Conservation (phyloP, 2,329 filamentous ascomycete species). For the Fusarium longipes region DNA sequence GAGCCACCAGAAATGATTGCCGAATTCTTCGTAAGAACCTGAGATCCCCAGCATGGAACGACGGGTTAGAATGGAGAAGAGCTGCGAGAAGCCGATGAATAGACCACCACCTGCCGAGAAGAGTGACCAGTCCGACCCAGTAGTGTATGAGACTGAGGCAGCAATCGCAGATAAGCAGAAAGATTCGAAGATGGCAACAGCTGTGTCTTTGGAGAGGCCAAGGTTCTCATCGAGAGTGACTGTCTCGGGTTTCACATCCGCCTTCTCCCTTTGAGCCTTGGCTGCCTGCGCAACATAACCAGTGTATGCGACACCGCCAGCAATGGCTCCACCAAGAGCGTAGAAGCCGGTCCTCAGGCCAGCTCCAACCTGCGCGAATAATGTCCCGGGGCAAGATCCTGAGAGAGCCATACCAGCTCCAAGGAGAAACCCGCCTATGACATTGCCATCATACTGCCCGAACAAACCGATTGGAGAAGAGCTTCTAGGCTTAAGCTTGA, state of each 20-base stretch:
- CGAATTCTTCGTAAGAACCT: constrained; percentile 69
- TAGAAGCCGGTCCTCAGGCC: constrained; percentile 63
- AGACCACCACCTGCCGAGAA: constrained; percentile 66
- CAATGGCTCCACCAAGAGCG: constrained; percentile 64
- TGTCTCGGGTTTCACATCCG: constrained; percentile 43
- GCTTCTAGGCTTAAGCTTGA: constrained; percentile 59
- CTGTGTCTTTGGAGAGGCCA: constrained; percentile 52
- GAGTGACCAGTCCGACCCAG: constrained; percentile 43
- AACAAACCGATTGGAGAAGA: constrained; percentile 66
- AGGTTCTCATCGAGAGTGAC: constrained; percentile 55
- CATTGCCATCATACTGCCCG: constrained; percentile 70
- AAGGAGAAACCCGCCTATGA: constrained; percentile 70
- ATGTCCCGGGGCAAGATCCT: constrained; percentile 73
- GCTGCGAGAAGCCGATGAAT: constrained; percentile 68
- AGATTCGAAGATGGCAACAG: constrained; percentile 58
- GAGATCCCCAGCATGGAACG: constrained; percentile 70
- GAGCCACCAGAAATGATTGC: constrained; percentile 63
- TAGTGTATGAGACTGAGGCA: constrained; percentile 49
- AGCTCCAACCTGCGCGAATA: constrained; percentile 69
- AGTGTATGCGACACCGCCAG: constrained; percentile 67
- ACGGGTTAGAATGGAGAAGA: constrained; percentile 65
- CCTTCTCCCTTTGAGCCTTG: constrained; percentile 44
- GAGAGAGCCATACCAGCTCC: constrained; percentile 75
- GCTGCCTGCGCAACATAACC: constrained; percentile 55
- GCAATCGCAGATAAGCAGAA: constrained; percentile 56